Conservation (phyloP, 768 basidiomycete genomes). For the Lentinula lateritia region DNA sequence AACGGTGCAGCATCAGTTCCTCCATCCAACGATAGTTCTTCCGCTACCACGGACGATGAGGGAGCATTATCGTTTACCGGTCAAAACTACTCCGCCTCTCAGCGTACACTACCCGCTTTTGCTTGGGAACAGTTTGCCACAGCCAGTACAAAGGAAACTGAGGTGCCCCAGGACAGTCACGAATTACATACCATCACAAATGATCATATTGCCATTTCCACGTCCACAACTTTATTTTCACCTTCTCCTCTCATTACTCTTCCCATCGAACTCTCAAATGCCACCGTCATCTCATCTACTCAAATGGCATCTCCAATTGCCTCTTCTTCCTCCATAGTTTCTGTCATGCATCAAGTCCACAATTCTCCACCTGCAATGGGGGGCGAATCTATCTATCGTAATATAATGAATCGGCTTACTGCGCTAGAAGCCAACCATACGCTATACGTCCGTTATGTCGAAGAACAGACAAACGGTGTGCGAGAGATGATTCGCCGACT, state of each 20-base stretch:
- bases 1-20: background rate
- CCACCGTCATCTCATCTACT: background rate
- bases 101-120: background rate
- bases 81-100: background rate
- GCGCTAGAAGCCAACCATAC: conserved; percentile 86
- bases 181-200: background rate
- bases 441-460: conserved; percentile 78
- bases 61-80: background rate
- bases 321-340: conserved; percentile 1
- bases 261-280: background rate
- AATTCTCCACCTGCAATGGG: conserved; percentile 19
- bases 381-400: conserved; percentile 93
- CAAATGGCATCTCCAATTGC: background rate
- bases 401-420: conserved; percentile 89
- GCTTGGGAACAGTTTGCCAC: conserved; percentile 1
- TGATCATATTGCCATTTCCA: background rate
- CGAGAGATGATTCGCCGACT: conserved; percentile 70
- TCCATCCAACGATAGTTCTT: background rate
- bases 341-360: conserved; percentile 8
- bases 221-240: background rate
- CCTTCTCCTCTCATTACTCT: background rate
- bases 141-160: background rate
- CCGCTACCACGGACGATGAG: background rate
- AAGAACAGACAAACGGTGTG: conserved; percentile 78
- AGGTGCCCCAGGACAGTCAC: background rate